Evolutionary conservation across 2,329 filamentous ascomycete genomes (phyloP), one percentile per base, ranked within the genome.

Genomic region (Paraphoma sp.): DNA sequence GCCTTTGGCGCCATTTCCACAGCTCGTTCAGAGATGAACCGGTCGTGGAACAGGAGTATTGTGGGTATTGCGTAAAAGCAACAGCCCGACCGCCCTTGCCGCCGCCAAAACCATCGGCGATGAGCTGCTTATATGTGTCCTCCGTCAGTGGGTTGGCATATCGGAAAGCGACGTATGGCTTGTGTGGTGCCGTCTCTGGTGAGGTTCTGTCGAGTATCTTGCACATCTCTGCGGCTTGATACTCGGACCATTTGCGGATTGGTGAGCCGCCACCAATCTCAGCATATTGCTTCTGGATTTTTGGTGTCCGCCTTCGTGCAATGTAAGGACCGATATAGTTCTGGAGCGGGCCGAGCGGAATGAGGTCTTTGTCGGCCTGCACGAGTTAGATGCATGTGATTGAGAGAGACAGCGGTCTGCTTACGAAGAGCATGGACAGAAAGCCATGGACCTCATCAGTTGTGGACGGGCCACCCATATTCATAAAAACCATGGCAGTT

Each of bases 401-500:
- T 30, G 29, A 56, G 30, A 50, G 46, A 18, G 33, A 42, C 28
- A 36, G 42, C 10, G 30, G 16, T 23, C 43, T 48, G 16, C 90
- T 56, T 85, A 96, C 94, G 80, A 99, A 99, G 65, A 99, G 82
- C 67, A 93, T 88, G 76, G 90, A 95, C 46, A 99, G 81, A 73
- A 98, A 99, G 77, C 89, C 87, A 68, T 89, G 89, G 36, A 99
- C 95, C 80, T 99, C 93, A 65, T 89, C 86, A 4, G 89, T 90
- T 4, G 91, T 97, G 1, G 92, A 91, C 3, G 95, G 95, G 0
- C 95, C 95, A 57, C 95, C 95, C 95, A 99, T 99, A 79, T 99
- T 99, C 80, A 99, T 87, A 73, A 99, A 97, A 12, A 99, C 95
- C 87, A 99, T 98, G 43, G 95, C 95, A 4, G 95, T 99, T 7